Percentiles rank a stretch among this genome's conserved stretches.
These are phyloP conservation scores for Didymella pomorum DNA, from an alignment of 2,329 filamentous ascomycete genomes.

Conservation along the genomic window DNA sequence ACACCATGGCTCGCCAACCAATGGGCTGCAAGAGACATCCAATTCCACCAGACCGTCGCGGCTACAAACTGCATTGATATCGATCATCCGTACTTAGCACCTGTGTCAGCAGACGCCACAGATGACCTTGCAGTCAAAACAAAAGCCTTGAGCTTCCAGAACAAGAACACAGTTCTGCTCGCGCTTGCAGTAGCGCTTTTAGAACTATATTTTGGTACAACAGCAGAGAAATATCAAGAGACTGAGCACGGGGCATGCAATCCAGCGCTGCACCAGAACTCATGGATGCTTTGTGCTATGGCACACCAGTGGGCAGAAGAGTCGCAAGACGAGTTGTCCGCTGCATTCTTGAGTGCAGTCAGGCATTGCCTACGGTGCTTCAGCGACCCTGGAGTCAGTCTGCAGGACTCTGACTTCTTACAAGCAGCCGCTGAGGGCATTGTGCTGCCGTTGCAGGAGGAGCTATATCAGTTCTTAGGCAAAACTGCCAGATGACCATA, in stretches of 20 bases:
- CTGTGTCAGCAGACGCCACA: slow-evolving; percentile 16
- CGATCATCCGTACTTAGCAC: slow-evolving; percentile 44
- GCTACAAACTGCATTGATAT: slow-evolving; percentile 37
- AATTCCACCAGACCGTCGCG: slow-evolving; percentile 39
- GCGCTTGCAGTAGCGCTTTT: slow-evolving; percentile 47
- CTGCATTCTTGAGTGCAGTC: slow-evolving; percentile 47
- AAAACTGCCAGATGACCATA: slow-evolving; percentile 31
- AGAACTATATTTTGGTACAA: slow-evolving; percentile 49
- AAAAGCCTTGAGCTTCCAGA: slow-evolving; percentile 32
- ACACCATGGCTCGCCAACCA: slow-evolving; percentile 49
- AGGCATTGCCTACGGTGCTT: slow-evolving; percentile 47
- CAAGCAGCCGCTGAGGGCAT: slow-evolving; percentile 50
- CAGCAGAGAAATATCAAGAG: slow-evolving; percentile 42
- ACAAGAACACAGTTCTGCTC: slow-evolving; percentile 48
- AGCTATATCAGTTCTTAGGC: slow-evolving; percentile 48
- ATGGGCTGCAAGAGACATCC: slow-evolving; percentile 46
- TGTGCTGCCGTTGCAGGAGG: slow-evolving; percentile 49
- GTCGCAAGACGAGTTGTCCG: slow-evolving; percentile 47
- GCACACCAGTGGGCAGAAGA: slow-evolving; percentile 47
- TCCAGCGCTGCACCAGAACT: slow-evolving; percentile 31
- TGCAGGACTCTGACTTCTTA: slow-evolving; percentile 47
- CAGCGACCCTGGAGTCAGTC: slow-evolving; percentile 43
- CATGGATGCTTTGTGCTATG: slow-evolving; percentile 43
- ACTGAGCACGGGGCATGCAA: slow-evolving; percentile 27
- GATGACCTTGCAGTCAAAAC: neutral